Evolutionary conservation across 495 filamentous ascomycete genomes (phyloP).

Genomic region (Hypoxylon intermedium): DNA sequence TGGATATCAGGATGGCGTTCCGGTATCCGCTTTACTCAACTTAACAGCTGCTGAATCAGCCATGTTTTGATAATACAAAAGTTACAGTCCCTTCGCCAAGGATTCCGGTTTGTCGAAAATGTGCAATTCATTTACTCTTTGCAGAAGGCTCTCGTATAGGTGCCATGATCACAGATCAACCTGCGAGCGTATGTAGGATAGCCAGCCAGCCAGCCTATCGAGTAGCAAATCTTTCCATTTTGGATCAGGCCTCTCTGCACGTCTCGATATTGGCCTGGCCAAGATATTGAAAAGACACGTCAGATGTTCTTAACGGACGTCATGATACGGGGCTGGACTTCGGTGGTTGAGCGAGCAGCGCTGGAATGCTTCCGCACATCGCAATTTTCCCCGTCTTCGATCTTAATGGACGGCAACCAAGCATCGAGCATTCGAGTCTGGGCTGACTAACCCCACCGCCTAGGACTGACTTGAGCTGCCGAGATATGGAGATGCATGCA

Average conservation of each 20-base stretch:
- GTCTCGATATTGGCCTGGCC: conserved; percentile 4
- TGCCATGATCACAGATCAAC: no score
- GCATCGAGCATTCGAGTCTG: background rate
- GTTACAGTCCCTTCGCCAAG: no score
- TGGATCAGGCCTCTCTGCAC: background rate
- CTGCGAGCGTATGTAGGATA: no score
- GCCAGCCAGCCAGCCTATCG: no score
- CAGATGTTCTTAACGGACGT: conserved; percentile 20
- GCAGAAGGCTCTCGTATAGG: no score
- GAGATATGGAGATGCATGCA: no score
- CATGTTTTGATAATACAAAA: background rate
- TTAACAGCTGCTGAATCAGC: background rate
- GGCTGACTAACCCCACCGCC: background rate
- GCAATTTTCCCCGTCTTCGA: conserved; percentile 25
- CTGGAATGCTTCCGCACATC: conserved; percentile 27
- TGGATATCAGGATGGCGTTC: conserved; percentile 18
- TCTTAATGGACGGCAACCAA: conserved; percentile 9
- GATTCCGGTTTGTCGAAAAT: no score
- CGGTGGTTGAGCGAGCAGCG: background rate
- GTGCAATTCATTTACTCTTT: no score
- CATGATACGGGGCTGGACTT: conserved; percentile 19
- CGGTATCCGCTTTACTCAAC: conserved; percentile 4
- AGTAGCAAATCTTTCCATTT: background rate
- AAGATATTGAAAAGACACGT: conserved; percentile 32
- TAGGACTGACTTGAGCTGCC: no score